Base-by-base conservation (phyloP, 345 rosid genomes). In the Arabis hirsuta region DNA sequence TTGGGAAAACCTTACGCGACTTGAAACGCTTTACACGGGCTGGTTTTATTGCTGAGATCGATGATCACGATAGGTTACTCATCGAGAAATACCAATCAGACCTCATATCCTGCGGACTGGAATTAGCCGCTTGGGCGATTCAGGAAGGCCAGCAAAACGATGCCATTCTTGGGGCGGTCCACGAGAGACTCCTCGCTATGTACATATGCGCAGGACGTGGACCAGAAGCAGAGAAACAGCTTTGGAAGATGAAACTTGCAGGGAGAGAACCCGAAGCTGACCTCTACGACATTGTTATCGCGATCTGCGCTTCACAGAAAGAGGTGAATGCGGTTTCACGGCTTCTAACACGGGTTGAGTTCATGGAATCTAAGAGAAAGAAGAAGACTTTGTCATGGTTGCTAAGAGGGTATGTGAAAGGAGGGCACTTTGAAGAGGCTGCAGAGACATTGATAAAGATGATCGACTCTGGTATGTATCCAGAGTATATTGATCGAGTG, bases 111-210 rank as follows among this genome's bases (percentile, higher is more conserved):
- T 81, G 81, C 1, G 98, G 97, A 9, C 44, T 84, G 9, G 73
- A 72, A 57, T 73, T 90, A 75, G 86, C 97, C 16, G 47, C 65
- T 32, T 93, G 97, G 98, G 90, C 90, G 7, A 46, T 89, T 69
- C 79, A 87, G 75, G 96, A 93, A 55, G 88, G 86, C 20, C 39
- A 69, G 4, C 20, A 69, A 9, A 75, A 76, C 42, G 76, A 83
- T 50, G 78, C 94, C 2, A 73, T 93, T 29, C 32, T 67, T 31
- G 96, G 93, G 36, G 83, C 84, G 34, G 85, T 90, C 41, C 96
- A 90, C 13, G 97, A 93, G 82, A 87, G 88, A 62, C 98, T 93
- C 62, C 86, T 93, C 0, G 94, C 94, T 24, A 93, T 93, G 98
- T 85, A 93, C 71, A 80, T 93, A 29, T 93, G 98, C 20, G 88